phyloP scores from a whole-genome alignment of 2,329 filamentous ascomycete genomes.

The Fusarium fujikuroi region DNA sequence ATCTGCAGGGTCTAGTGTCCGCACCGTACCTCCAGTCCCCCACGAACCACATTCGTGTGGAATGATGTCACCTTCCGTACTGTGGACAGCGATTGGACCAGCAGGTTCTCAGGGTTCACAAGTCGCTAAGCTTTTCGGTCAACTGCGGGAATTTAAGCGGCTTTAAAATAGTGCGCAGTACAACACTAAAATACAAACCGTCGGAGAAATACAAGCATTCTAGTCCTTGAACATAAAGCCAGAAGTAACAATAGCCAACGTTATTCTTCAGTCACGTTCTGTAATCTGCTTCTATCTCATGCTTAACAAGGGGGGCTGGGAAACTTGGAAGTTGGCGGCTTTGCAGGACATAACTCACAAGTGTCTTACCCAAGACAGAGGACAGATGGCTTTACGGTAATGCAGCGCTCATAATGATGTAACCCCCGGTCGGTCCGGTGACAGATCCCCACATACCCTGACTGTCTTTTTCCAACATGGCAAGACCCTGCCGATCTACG shows the following conservation, averaged over 20 bases:
- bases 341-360: background rate
- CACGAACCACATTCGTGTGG: background rate
- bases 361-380: background rate
- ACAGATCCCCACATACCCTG: background rate
- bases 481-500: background rate
- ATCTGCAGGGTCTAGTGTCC: background rate
- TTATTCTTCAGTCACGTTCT: background rate
- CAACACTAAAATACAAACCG: background rate
- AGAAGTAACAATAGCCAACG: background rate
- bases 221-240: background rate
- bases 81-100: too few species aligned
- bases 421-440: background rate
- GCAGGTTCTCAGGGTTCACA: background rate
- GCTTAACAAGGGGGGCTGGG: background rate
- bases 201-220: fast-evolving
- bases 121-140: background rate
- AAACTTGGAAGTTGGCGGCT: background rate
- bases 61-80: background rate
- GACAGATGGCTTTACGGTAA: background rate
- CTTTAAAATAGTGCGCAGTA: too few species aligned
- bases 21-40: too few species aligned
- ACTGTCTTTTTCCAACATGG: background rate
- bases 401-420: background rate
- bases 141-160: background rate
- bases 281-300: background rate